These are phyloP conservation scores for Rhododendron ferrugineum DNA, from an alignment of 148 eudicot species.

Conservation along the genomic window DNA sequence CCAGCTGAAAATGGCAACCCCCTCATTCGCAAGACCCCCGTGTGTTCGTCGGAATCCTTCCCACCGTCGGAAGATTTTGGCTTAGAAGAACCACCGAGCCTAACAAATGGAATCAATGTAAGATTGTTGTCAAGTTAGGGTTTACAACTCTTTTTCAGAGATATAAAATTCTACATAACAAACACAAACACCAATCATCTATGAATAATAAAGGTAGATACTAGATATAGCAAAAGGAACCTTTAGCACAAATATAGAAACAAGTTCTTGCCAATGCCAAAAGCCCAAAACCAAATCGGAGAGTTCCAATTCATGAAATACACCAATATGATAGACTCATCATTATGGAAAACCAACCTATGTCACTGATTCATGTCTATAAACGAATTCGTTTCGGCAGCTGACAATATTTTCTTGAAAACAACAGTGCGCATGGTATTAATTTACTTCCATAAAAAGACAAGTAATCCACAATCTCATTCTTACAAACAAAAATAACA, in stretches of 20 bases:
- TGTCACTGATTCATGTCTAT: neutral
- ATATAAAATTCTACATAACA: neutral
- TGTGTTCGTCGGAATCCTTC: constrained; percentile 43
- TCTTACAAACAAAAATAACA: neutral
- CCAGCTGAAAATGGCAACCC: constrained; percentile 96
- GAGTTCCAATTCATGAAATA: neutral
- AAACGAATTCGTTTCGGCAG: neutral
- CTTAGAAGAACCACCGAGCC: constrained; percentile 9
- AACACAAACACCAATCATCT: neutral
- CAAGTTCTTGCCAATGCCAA: neutral
- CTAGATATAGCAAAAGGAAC: neutral
- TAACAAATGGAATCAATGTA: neutral
- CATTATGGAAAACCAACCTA: neutral
- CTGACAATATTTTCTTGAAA: neutral
- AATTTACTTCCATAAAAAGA: neutral
- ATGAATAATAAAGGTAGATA: neutral
- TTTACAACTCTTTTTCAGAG: neutral
- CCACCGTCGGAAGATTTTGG: constrained; percentile 48
- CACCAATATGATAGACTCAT: neutral
- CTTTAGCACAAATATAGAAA: neutral
- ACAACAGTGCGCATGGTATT: neutral
- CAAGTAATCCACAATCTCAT: neutral
- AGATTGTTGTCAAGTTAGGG: neutral
- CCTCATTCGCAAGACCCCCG: constrained; percentile 69
- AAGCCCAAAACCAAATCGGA: neutral